Evolutionary conservation across 768 basidiomycete genomes (phyloP), one percentile per base, ranked within the genome.

Genomic region (Leccinum variicolor): DNA sequence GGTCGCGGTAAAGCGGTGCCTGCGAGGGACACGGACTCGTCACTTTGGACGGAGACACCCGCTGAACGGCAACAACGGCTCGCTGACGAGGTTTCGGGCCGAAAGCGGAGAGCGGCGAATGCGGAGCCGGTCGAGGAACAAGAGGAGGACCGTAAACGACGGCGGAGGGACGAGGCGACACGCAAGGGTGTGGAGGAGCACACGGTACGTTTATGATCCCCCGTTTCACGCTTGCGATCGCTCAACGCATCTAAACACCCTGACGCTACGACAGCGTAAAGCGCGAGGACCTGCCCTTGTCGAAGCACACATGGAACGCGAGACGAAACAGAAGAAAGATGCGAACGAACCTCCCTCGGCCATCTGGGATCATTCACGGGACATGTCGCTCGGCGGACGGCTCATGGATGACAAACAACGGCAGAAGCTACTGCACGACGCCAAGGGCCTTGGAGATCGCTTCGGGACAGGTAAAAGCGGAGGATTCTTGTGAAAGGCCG

Each of bases 21-120:
- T 1, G 71, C 77, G 46, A 73, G 73, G 7, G 64, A 70, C 26
- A 67, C 72, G 29, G 89, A 90, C 62, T 81, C 74, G 54, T 86
- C 86, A 3, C 79, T 96, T 13, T 99, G 97, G 97, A 99, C 97
- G 0, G 97, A 99, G 77, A 98, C 97, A 1, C 97, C 97, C 0
- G 87, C 87, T 0, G 93, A 98, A 69, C 82, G 89, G 15, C 93
- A 92, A 68, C 88, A 96, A 66, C 83, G 97, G 1, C 77, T 98
- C n/a, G 86, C 86, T 1, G 96, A 98, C 68, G 96, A 99, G 71
- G 87, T 97, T 2, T 82, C 87, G n/a, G 96, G 97, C 43, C 93
- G 91, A 74, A 89, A 91, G 65, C 81, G 89, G 56, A 83, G 87
- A 19, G 87, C 85, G 4, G 81, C 70, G 25, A 87, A 90, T 56